These are phyloP conservation scores for Amanita subjunquillea DNA, from an alignment of 768 basidiomycete species.

Conservation along the genomic window DNA sequence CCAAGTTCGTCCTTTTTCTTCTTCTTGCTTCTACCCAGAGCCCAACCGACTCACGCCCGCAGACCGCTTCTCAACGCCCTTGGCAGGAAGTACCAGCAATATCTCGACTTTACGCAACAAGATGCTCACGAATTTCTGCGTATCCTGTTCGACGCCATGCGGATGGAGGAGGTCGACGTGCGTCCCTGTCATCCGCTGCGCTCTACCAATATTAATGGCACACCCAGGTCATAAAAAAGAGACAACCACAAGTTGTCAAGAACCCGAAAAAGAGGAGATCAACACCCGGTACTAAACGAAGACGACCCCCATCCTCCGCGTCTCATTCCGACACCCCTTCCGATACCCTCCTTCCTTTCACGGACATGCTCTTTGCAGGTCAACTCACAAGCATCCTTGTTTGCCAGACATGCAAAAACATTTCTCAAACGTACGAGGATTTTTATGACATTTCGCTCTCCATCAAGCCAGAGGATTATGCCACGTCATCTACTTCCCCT, in stretches of 20 bases:
- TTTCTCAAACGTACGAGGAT: conserved; percentile 88
- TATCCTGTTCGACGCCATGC: conserved; percentile 83
- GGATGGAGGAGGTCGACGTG: conserved; percentile 92
- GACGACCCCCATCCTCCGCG: background rate
- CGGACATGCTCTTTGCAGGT: conserved; percentile 88
- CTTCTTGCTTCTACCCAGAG: background rate
- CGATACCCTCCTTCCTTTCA: conserved; percentile 21
- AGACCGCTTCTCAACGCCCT: conserved; percentile 59
- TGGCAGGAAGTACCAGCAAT: conserved; percentile 87
- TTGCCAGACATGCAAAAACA: conserved; percentile 88
- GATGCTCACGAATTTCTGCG: conserved; percentile 92
- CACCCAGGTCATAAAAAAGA: conserved; percentile 57
- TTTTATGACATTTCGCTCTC: conserved; percentile 91
- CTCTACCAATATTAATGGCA: background rate
- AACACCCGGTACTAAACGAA: background rate
- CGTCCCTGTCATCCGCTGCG: conserved; percentile 13
- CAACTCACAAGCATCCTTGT: conserved; percentile 85
- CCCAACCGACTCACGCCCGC: conserved; percentile 1
- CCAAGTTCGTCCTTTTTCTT: conserved; percentile 41
- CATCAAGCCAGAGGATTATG: conserved; percentile 75
- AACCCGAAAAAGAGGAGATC: background rate
- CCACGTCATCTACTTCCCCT: conserved; percentile 1
- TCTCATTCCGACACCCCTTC: background rate
- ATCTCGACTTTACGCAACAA: conserved; percentile 90
- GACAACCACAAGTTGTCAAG: no score